These are phyloP conservation scores for Barnettozyma salicaria DNA, from an alignment of 805 yeast genomes.

Conservation along the genomic window DNA sequence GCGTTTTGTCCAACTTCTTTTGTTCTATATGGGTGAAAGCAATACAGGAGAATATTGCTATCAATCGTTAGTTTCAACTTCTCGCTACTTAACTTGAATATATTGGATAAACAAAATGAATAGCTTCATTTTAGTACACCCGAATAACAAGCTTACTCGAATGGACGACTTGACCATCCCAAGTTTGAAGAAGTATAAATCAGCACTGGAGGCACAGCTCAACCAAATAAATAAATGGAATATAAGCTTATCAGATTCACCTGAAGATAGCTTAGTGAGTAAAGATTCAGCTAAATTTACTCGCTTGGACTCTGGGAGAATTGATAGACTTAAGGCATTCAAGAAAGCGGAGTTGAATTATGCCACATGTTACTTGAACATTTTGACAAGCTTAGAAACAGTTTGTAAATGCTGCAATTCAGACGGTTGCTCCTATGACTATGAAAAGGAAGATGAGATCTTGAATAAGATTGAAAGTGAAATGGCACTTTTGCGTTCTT, in stretches of 20 bases:
- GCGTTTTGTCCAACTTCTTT: too few relatives aligned
- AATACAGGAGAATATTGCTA: too few relatives aligned
- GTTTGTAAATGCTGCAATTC: constrained; percentile 15
- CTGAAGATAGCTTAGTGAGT: too few relatives aligned
- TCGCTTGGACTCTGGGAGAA: constrained; percentile 2
- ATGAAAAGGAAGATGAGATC: constrained; percentile 24
- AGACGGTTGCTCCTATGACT: constrained; percentile 17
- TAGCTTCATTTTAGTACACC: constrained; percentile 18
- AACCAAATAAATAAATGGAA: too few relatives aligned
- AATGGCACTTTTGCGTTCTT: constrained; percentile 18
- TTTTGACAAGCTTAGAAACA: constrained; percentile 17
- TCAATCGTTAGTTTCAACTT: too few relatives aligned
- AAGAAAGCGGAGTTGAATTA: constrained; percentile 19
- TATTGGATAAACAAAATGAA: constrained; percentile 4
- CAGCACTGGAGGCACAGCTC: constrained; percentile 12
- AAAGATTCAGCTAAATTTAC: too few relatives aligned
- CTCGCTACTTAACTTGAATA: too few relatives aligned
- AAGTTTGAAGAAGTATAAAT: constrained; percentile 13
- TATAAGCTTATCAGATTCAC: too few relatives aligned
- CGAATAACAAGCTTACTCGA: constrained; percentile 21
- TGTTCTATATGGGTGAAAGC: too few relatives aligned
- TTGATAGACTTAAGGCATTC: constrained; percentile 6
- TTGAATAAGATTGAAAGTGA: constrained; percentile 18
- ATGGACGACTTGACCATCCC: constrained; percentile 23
- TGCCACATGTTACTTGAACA: constrained; percentile 16